phyloP scores from a whole-genome alignment of 83 land plant species.

The Picea abies region DNA sequence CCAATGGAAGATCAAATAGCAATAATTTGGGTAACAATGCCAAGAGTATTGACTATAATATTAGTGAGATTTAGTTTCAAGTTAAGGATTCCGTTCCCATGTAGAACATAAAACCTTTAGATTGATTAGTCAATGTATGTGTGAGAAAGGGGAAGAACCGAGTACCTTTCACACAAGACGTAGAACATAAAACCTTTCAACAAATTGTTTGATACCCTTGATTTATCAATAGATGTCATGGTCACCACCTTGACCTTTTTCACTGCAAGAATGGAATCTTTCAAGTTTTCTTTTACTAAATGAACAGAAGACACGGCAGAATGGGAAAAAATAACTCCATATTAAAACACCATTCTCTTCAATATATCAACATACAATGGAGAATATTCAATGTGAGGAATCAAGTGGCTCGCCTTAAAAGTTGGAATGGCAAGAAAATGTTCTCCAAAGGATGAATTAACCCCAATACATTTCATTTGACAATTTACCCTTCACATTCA shows the following conservation, averaged over 20 bases:
- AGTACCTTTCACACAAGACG: background rate
- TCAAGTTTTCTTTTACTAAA: background rate
- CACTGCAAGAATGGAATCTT: background rate
- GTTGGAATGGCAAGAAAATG: background rate
- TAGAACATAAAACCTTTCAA: background rate
- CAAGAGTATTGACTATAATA: too few species aligned
- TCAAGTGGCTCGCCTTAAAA: background rate
- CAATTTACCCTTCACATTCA: background rate
- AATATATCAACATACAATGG: background rate
- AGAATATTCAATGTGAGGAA: background rate
- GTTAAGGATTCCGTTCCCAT: too few species aligned
- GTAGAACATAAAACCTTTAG: too few species aligned
- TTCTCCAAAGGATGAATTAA: background rate
- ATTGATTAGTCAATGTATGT: too few species aligned
- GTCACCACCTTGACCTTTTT: background rate
- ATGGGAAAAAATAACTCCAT: background rate
- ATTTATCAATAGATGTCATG: background rate
- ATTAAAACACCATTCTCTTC: background rate
- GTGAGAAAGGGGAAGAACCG: background rate
- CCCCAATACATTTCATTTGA: background rate
- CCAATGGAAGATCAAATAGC: too few species aligned
- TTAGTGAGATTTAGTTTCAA: too few species aligned
- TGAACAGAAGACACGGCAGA: background rate
- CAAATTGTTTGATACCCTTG: background rate
- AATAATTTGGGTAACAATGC: too few species aligned